Evolutionary conservation across 495 filamentous ascomycete species (phyloP), one percentile per base, ranked within the genome.

Genomic region (Collariella sp.): DNA sequence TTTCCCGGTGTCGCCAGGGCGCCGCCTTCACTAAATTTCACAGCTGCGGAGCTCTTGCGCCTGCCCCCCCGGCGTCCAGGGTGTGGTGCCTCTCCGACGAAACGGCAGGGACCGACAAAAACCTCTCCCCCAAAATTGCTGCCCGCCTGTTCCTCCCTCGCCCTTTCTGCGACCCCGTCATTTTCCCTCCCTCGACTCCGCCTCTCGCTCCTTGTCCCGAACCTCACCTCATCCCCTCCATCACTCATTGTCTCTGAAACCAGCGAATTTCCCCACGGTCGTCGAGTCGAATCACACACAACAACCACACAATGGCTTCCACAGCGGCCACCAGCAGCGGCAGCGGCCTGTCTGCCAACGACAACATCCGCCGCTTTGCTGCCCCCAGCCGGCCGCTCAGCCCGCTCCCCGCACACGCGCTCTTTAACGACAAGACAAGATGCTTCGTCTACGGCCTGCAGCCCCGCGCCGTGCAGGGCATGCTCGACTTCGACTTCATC

Each of bases 401-500:
- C 77, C 93, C 93, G 54, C 82, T 82, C 62, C 82, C 83, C 52
- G 72, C 80, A 54, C 86, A 96, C 72, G 83, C 88, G 50, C 85
- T 98, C 56, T 98, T 97, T 85, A 91, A 91, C 80, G 82, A 88
- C 75, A 97, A 96, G 86, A 96, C 93, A 71, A 81, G 93, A 94
- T 97, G 94, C 76, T 95, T 98, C 70, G 94, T 98, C 71, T 98
- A 97, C 76, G 93, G 93, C 65, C 84, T 98, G 67, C 93, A 98
- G 77, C 94, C 94, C 60, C 83, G 89, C 68, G 93, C 93, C 64
- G 94, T 96, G 62, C 93, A 98, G 79, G 94, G 94, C 73, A 98
- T 97, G 93, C 87, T 98, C 69, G 93, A 98, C 73, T 98, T 98
- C 74, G 93, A 98, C 80, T 98, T 97, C 82, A 98, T 98, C 77